phyloP scores from a whole-genome alignment of 2,329 filamentous ascomycete species.

The Hansfordia pulvinata region DNA sequence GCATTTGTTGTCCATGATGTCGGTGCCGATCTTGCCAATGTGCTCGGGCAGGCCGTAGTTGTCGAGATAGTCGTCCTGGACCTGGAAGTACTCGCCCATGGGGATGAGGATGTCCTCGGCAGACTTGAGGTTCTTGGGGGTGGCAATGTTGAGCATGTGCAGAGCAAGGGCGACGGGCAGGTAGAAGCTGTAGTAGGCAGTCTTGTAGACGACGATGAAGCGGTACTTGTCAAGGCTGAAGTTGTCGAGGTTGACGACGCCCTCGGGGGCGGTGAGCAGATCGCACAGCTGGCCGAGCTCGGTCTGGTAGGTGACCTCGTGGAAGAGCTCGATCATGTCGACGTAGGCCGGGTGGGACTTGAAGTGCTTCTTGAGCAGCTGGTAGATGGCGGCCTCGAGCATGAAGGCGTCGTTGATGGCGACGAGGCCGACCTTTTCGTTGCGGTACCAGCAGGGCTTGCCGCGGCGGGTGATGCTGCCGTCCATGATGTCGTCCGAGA shows the following conservation, averaged over 20 bases:
- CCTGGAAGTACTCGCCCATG: constrained; percentile 97
- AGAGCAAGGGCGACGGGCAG: constrained; percentile 87
- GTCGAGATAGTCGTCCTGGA: constrained; percentile 98
- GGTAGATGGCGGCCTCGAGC: constrained; percentile 83
- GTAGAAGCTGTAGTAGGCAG: constrained; percentile 98
- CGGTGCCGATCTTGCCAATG: constrained; percentile 97
- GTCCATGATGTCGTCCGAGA: constrained; percentile 99
- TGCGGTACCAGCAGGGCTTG: constrained; percentile 91
- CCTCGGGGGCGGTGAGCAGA: constrained; percentile 89
- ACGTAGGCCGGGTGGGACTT: constrained; percentile 75
- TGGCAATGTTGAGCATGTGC: constrained; percentile 73
- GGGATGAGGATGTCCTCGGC: constrained; percentile 88
- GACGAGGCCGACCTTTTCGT: constrained; percentile 80
- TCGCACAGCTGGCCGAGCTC: constrained; percentile 93
- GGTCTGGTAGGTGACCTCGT: constrained; percentile 86
- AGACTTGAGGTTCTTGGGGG: constrained; percentile 76
- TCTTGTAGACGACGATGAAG: constrained; percentile 99
- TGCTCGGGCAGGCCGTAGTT: constrained; percentile 87
- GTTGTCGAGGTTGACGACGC: constrained; percentile 83
- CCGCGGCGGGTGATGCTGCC: constrained; percentile 86
- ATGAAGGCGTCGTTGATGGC: constrained; percentile 98
- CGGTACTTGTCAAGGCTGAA: constrained; percentile 91
- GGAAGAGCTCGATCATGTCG: constrained; percentile 90
- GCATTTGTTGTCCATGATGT: constrained; percentile 99
- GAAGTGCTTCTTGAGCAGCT: constrained; percentile 89